These are phyloP conservation scores for Cryphonectria radicalis DNA, from an alignment of 2,329 filamentous ascomycete genomes.

Conservation along the genomic window DNA sequence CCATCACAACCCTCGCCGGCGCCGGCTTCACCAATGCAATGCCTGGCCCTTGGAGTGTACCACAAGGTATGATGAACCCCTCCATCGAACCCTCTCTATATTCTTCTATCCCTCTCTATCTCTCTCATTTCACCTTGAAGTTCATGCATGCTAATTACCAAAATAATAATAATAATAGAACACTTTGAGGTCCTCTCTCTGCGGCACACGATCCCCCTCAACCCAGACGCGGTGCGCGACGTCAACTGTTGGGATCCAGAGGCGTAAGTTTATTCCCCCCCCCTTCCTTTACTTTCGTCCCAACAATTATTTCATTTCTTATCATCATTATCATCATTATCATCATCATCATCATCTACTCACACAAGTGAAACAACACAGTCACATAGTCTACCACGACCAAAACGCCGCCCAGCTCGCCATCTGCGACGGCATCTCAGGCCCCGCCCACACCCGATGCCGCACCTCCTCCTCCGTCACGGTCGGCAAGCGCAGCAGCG, in stretches of 20 bases:
- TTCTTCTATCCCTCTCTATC: background rate
- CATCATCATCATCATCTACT: background rate
- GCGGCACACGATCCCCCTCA: constrained; percentile 44
- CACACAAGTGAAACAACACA: constrained; percentile 26
- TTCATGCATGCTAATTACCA: background rate
- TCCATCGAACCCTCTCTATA: background rate
- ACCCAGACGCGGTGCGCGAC: constrained; percentile 46
- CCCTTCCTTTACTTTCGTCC: background rate
- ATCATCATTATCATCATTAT: background rate
- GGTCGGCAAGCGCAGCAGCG: constrained; percentile 50
- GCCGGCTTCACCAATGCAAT: constrained; percentile 36
- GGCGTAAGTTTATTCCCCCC: constrained; percentile 40
- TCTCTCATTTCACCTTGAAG: background rate
- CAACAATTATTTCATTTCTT: background rate
- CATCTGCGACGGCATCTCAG: constrained; percentile 59
- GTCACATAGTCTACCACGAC: constrained; percentile 53
- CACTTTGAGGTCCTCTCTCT: constrained; percentile 51
- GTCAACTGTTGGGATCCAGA: constrained; percentile 47
- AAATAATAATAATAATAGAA: constrained; percentile 28
- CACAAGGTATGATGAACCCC: constrained; percentile 19
- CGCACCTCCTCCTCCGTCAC: constrained; percentile 49
- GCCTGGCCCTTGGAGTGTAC: constrained; percentile 28
- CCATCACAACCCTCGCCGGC: constrained; percentile 39
- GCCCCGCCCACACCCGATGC: constrained; percentile 48
- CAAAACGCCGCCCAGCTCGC: constrained; percentile 65